Percentiles rank a stretch among this genome's conserved stretches.
phyloP scores from a whole-genome alignment of 1,139 yeast genomes.

The Hyphopichia burtonii region DNA sequence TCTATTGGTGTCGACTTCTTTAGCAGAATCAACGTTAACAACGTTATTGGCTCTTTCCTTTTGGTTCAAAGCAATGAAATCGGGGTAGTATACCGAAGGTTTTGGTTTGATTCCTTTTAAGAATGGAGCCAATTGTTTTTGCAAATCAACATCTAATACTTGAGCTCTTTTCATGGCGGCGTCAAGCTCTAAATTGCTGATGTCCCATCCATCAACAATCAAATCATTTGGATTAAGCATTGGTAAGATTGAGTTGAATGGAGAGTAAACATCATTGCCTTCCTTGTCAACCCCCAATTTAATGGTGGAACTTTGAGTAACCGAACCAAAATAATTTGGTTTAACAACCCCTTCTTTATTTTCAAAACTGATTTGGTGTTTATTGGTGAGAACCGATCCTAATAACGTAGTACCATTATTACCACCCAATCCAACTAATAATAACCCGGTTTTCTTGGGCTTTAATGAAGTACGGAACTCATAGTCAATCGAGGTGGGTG shows the following conservation, averaged over 20 bases:
- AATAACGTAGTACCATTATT: constrained; percentile 93
- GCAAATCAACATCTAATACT: constrained; percentile 85
- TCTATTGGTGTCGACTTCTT: constrained; percentile 52
- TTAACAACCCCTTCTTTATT: constrained; percentile 78
- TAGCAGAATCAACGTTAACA: constrained; percentile 53
- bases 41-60: constrained; percentile 89
- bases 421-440: constrained; percentile 95
- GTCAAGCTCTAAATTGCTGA: constrained; percentile 66
- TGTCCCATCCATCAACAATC: constrained; percentile 95
- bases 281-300: constrained; percentile 80
- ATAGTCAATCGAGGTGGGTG: constrained; percentile 71
- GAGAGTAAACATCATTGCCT: constrained; percentile 90
- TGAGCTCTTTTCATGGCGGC: constrained; percentile 83
- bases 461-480: constrained; percentile 83
- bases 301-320: constrained; percentile 88
- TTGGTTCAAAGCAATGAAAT: constrained; percentile 94
- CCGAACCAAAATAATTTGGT: constrained; percentile 94
- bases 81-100: constrained; percentile 90
- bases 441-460: constrained; percentile 82
- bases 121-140: constrained; percentile 68
- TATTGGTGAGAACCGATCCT: constrained; percentile 84
- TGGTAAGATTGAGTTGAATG: constrained; percentile 87
- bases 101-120: constrained; percentile 68
- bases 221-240: constrained; percentile 88
- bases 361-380: constrained; percentile 72